phyloP scores from a whole-genome alignment of 495 filamentous ascomycete genomes.

The Bacidia rubella region DNA sequence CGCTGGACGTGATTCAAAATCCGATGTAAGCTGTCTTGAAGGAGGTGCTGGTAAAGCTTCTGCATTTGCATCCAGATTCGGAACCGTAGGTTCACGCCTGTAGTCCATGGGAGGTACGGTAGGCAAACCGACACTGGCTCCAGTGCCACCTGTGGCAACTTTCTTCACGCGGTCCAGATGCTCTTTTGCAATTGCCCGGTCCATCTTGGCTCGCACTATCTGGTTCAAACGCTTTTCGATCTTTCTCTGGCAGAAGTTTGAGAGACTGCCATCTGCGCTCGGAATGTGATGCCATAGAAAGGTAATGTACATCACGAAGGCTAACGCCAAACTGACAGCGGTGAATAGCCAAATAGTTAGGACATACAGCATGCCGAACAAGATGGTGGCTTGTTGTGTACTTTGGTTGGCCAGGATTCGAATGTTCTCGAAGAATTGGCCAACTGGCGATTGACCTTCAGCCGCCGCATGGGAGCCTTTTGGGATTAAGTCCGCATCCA shows the following conservation, averaged over 20 bases:
- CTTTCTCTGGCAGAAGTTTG: constrained; percentile 77
- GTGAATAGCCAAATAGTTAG: constrained; percentile 80
- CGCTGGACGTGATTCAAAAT: constrained; percentile 32
- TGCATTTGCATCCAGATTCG: constrained; percentile 39
- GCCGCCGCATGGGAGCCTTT: constrained; percentile 35
- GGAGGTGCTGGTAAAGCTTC: constrained; percentile 48
- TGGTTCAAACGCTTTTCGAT: constrained; percentile 66
- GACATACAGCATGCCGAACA: constrained; percentile 85
- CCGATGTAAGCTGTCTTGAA: constrained; percentile 52
- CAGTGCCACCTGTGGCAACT: constrained; percentile 38
- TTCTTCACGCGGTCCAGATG: constrained; percentile 43
- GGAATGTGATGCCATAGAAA: constrained; percentile 90
- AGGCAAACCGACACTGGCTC: constrained; percentile 30
- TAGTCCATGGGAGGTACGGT: constrained; percentile 8
- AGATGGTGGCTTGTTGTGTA: constrained; percentile 61
- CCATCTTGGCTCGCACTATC: constrained; percentile 70
- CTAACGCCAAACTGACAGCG: constrained; percentile 57
- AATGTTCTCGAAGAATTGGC: constrained; percentile 66
- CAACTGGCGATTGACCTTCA: constrained; percentile 37
- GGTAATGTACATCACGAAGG: constrained; percentile 61
- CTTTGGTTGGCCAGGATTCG: constrained; percentile 54
- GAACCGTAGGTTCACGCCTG: constrained; percentile 53
- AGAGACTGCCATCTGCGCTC: constrained; percentile 57
- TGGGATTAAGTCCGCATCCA: constrained; percentile 53
- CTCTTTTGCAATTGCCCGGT: constrained; percentile 71